Evolutionary conservation across 2,329 filamentous ascomycete species (phyloP).

Genomic region (Colletotrichum kahawae): DNA sequence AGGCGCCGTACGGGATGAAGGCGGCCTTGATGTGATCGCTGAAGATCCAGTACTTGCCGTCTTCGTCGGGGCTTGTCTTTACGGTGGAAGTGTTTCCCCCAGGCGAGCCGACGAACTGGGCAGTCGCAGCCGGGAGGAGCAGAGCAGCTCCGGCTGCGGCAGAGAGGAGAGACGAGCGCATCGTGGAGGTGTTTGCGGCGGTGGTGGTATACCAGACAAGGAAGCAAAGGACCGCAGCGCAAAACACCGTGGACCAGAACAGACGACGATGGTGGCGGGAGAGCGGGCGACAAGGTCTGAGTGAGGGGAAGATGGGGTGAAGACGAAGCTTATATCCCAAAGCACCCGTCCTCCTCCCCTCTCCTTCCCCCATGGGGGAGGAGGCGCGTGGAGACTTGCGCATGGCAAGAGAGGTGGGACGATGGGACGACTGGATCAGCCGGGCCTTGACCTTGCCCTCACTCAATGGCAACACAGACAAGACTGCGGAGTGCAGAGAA

Average conservation of each 20-base stretch:
- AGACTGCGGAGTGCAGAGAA: constrained; percentile 1
- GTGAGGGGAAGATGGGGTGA: constrained; percentile 15
- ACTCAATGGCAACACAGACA: not conserved
- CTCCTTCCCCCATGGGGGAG: not conserved
- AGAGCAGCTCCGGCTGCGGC: constrained; percentile 16
- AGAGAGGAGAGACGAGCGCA: constrained; percentile 15
- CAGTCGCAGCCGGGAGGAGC: constrained; percentile 33
- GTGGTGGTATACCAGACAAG: not conserved
- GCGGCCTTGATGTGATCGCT: constrained; percentile 69
- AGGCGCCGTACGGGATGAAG: constrained; percentile 78
- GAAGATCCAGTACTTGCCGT: constrained; percentile 76
- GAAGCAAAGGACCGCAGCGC: constrained; percentile 10
- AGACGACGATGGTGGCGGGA: constrained; percentile 7
- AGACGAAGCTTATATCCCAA: constrained; percentile 19
- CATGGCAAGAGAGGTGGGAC: constrained; percentile 10
- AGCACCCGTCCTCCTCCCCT: not conserved
- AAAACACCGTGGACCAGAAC: constrained; percentile 1
- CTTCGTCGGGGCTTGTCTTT: constrained; percentile 50
- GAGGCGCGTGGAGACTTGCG: not conserved
- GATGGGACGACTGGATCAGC: constrained; percentile 16
- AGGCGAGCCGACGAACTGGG: constrained; percentile 27
- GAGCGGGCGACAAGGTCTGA: not conserved
- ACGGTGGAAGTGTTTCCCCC: constrained; percentile 24
- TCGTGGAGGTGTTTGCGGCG: not conserved
- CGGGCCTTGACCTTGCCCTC: not conserved